Conservation (phyloP, 805 yeast genomes). For the Maudiozyma saulgeensis region DNA sequence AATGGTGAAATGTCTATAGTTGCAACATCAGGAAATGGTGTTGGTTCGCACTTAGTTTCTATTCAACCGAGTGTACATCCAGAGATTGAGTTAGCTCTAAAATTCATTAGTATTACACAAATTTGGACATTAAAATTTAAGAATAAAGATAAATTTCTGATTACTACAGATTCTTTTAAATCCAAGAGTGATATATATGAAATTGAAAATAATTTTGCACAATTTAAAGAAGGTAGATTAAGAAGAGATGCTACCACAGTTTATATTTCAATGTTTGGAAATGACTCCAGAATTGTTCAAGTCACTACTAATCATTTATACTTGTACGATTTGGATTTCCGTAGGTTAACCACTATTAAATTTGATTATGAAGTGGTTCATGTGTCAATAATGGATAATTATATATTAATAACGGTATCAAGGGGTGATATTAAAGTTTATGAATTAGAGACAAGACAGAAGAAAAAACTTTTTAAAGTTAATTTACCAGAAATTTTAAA, state of each 20-base stretch:
- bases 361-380: slow-evolving; percentile 54
- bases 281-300: slow-evolving; percentile 56
- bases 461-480: slow-evolving; percentile 29
- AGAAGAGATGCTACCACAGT: slow-evolving; percentile 55
- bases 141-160: slow-evolving; percentile 45
- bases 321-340: slow-evolving; percentile 54
- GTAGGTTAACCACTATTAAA: slow-evolving; percentile 40
- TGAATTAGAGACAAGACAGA: slow-evolving; percentile 33
- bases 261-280: slow-evolving; percentile 51
- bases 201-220: slow-evolving; percentile 50
- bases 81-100: slow-evolving; percentile 52
- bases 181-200: slow-evolving; percentile 61
- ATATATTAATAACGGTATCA: slow-evolving; percentile 51
- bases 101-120: slow-evolving; percentile 61
- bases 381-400: slow-evolving; percentile 54
- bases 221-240: slow-evolving; percentile 53
- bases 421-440: slow-evolving; percentile 63
- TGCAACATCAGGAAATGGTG: slow-evolving; percentile 57
- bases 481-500: slow-evolving; percentile 30
- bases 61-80: slow-evolving; percentile 66
- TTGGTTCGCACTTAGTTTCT: slow-evolving; percentile 46
- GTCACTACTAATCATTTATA: slow-evolving; percentile 58
- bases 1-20: slow-evolving; percentile 56
- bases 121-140: slow-evolving; percentile 56
- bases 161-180: slow-evolving; percentile 61